Conservation (phyloP, 2,329 filamentous ascomycete genomes). For the Cladophialophora psammophila region DNA sequence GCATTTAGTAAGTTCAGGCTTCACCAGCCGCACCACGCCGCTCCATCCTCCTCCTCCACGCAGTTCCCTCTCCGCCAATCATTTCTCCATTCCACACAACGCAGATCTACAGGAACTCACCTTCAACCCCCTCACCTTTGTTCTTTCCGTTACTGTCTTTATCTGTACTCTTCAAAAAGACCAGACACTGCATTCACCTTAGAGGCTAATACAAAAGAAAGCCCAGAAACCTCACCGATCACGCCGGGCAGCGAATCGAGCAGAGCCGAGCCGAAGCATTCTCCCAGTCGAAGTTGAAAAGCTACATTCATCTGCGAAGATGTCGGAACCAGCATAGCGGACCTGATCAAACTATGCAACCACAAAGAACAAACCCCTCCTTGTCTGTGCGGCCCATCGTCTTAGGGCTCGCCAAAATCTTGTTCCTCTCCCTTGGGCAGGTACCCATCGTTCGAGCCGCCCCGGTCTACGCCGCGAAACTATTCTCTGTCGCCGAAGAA, state of each 20-base stretch:
- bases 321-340: conserved; percentile 19
- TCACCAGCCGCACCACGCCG: neutral
- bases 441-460: conserved; percentile 50
- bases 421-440: conserved; percentile 48
- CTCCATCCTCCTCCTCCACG: neutral
- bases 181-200: neutral
- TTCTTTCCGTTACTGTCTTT: neutral
- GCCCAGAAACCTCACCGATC: neutral
- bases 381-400: conserved; percentile 49
- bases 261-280: neutral
- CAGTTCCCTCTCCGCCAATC: neutral
- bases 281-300: neutral
- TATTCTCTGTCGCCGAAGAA: conserved; percentile 37
- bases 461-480: conserved; percentile 42
- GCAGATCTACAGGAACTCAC: neutral
- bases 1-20: neutral
- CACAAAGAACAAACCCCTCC: conserved; percentile 39
- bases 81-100: neutral
- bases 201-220: neutral
- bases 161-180: neutral
- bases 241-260: neutral
- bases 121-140: neutral
- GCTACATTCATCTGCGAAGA: conserved; percentile 10
- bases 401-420: conserved; percentile 52
- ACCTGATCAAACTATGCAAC: conserved; percentile 26